Evolutionary conservation across 2,329 filamentous ascomycete genomes (phyloP), one percentile per base, ranked within the genome.

Genomic region (Mycogone perniciosa): DNA sequence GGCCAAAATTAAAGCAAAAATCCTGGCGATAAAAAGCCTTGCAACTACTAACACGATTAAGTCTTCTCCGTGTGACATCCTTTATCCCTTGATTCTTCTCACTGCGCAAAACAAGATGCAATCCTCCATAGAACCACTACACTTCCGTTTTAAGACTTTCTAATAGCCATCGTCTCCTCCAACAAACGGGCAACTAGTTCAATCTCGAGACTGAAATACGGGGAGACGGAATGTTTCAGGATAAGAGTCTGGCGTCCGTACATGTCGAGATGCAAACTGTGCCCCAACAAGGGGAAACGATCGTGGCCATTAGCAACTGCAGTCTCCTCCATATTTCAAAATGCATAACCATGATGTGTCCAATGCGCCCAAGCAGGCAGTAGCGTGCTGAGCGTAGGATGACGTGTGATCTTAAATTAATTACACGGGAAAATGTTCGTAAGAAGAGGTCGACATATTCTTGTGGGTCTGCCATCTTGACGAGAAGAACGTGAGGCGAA

Each of bases 341-440:
- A 78, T 72, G 68, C 72, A 72, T 80, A 80, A 80, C 67, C 73
- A 79, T 80, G 68, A 78, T 75, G 71, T 80, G 75, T 81, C 77
- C 77, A 81, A 81, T 73, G 70, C 74, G 71, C 75, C 71, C 70
- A 64, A 57, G 55, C 67, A 71, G 70, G 72, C 70, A 66, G 69
- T 73, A 74, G 68, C 71, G 67, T 67, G 67, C 64, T 66, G 66
- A 70, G 73, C 66, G 72, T 81, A 81, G 76, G 75, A 80, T 81
- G 76, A 76, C 69, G 67, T 68, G 72, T 75, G 73, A 79, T 73
- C 65, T 69, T 75, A 76, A 75, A 76, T 75, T 69, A 70, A 69
- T 70, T 75, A 70, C 66, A 67, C 64, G 65, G 71, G 72, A 75
- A 77, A 65, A 76, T 76, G 68, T 73, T 71, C 64, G 59, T 68